phyloP scores from a whole-genome alignment of 2,329 filamentous ascomycete genomes.

The Arthrobotrys entomopaga region DNA sequence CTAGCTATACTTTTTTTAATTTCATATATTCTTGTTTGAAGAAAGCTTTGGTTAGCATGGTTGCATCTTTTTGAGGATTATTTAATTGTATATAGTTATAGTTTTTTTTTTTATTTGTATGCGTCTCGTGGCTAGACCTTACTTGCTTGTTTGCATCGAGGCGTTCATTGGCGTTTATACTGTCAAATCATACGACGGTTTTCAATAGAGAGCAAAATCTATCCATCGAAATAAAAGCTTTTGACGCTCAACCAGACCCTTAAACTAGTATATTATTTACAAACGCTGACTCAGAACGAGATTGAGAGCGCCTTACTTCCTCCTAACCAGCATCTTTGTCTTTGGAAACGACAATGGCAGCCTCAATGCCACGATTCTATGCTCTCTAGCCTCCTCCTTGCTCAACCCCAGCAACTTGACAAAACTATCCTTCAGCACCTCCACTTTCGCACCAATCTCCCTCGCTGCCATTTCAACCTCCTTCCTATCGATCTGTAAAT shows the following conservation, averaged over 20 bases:
- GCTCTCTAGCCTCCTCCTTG: constrained; percentile 70
- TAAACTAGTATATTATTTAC: not conserved
- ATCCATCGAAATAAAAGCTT: not conserved
- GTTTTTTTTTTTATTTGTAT: not conserved
- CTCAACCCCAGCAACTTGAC: constrained; percentile 68
- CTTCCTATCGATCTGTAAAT: constrained; percentile 77
- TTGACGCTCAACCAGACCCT: not conserved
- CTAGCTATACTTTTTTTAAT: constrained; percentile 8
- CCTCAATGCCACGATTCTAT: constrained; percentile 75
- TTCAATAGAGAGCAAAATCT: constrained; percentile 9
- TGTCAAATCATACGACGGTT: not conserved
- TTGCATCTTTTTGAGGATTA: not conserved
- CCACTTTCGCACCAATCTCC: constrained; percentile 77
- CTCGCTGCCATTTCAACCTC: constrained; percentile 74
- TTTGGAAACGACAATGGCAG: constrained; percentile 87
- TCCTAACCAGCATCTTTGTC: constrained; percentile 62
- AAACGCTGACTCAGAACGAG: not conserved
- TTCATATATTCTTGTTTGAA: not conserved
- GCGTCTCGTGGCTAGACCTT: not conserved
- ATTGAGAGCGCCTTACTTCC: constrained; percentile 7
- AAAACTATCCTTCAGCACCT: constrained; percentile 64
- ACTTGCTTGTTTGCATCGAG: constrained; percentile 16
- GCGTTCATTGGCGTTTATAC: constrained; percentile 27
- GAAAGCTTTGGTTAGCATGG: not conserved
- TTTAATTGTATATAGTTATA: constrained; percentile 33